Conservation (phyloP, 2,329 filamentous ascomycete genomes). For the Fusarium nisikadoi region DNA sequence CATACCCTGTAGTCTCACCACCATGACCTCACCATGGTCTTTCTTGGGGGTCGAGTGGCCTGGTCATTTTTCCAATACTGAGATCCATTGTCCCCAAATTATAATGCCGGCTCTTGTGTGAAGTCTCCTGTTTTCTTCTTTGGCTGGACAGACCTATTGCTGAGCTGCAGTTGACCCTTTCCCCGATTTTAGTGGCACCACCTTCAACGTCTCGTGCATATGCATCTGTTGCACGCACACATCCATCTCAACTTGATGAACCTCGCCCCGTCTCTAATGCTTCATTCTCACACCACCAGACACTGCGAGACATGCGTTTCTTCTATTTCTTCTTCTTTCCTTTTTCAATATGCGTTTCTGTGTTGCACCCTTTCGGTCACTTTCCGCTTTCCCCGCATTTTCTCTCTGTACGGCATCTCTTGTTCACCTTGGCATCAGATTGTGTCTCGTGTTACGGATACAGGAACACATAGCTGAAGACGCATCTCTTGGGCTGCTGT, state of each 20-base stretch:
- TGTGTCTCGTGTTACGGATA: not conserved
- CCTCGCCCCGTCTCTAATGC: not conserved
- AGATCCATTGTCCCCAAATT: conserved; percentile 2
- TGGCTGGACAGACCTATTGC: conserved; percentile 2
- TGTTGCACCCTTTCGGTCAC: conserved; percentile 15
- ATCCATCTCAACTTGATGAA: conserved; percentile 1
- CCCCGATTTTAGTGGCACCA: conserved; percentile 33
- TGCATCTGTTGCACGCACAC: conserved; percentile 5
- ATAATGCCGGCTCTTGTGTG: not conserved
- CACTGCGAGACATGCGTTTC: not conserved
- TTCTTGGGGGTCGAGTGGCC: conserved; percentile 3
- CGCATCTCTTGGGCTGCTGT: not conserved
- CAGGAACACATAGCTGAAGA: not conserved
- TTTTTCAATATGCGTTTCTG: not conserved
- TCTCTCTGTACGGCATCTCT: not conserved
- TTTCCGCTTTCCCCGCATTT: conserved; percentile 29
- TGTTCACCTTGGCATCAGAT: not conserved
- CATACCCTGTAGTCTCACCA: conserved; percentile 32
- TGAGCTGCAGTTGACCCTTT: not conserved
- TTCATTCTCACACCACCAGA: conserved; percentile 15
- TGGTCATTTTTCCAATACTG: conserved; percentile 13
- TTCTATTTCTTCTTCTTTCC: not conserved
- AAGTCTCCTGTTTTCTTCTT: not conserved
- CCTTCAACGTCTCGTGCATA: conserved; percentile 2
- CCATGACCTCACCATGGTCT: conserved; percentile 42